These are phyloP conservation scores for Ogataea degrootiae DNA, from an alignment of 805 yeast genomes.

Conservation along the genomic window DNA sequence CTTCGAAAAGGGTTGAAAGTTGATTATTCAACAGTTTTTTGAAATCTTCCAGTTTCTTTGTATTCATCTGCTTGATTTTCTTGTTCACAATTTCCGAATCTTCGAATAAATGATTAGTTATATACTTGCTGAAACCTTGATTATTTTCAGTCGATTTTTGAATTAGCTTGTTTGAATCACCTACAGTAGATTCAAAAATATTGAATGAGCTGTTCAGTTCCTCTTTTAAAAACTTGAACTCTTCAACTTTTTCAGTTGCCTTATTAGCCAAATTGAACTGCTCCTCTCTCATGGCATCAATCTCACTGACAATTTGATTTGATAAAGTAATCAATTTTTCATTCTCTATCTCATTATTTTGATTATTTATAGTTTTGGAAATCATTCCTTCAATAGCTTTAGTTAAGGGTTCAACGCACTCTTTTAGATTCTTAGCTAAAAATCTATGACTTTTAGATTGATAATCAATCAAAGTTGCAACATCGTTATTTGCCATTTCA, in stretches of 20 bases:
- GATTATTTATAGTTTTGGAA: background rate
- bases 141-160: conserved; percentile 3
- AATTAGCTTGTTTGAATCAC: background rate
- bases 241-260: conserved; percentile 9
- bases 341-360: background rate
- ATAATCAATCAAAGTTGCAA: conserved; percentile 19
- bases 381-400: conserved; percentile 6
- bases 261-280: conserved; percentile 2
- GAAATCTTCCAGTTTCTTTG: conserved; percentile 5
- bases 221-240: conserved; percentile 5
- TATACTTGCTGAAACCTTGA: conserved; percentile 5
- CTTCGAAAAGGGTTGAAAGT: conserved; percentile 5
- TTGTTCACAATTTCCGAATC: background rate
- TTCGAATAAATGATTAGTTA: conserved; percentile 4
- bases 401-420: conserved; percentile 11
- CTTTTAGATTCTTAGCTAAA: conserved; percentile 13
- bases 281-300: conserved; percentile 5
- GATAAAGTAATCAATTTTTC: background rate
- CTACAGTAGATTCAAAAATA: background rate
- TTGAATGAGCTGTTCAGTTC: conserved; percentile 4
- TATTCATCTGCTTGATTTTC: conserved; percentile 2
- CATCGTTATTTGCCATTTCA: conserved; percentile 26
- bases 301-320: background rate
- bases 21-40: conserved; percentile 4
- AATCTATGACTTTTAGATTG: conserved; percentile 11